Evolutionary conservation across 176 grass and related monocot genomes (phyloP), one percentile per base, ranked within the genome.

Genomic region (Aegilops speltoides): DNA sequence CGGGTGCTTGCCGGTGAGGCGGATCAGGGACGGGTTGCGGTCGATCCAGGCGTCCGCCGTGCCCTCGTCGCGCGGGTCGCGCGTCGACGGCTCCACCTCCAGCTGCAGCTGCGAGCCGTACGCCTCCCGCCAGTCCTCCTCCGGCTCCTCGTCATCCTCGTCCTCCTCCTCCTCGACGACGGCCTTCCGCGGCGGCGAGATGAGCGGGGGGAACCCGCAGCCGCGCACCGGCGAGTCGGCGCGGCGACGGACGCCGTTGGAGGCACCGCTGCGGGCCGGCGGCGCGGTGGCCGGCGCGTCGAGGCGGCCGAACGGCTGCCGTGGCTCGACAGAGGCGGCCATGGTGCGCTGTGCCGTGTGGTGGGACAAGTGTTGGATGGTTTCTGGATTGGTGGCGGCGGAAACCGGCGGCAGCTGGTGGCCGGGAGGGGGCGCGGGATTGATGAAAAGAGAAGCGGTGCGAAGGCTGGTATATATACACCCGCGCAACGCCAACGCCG

Each of bases 1-100:
- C 33, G 96, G 96, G 78, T 98, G 96, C 81, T 95, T 95, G 12
- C 96, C 96, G 3, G 96, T 98, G 23, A 98, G 92, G 2, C 96
- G 93, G 78, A 98, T 84, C 8, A 94, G 83, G 3, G 88, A 90
- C 7, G 93, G 88, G 90, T 94, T 95, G 37, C 96, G 96, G 22
- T 92, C 86, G 48, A 95, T 15, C 96, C 96, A 95, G 8, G 85
- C 71, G 89, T 95, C 96, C 1, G 93, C 76, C 0, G 96, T 98
- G 78, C 89, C 91, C 25, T 95, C 96, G 86, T 98, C 96, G 24
- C 93, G 85, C 15, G 57, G 12, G 86, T 98, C 96, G 31, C 26
- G 88, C 65, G 89, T 85, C 4, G 96, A 33, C 3, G 93, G 88
- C 84, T 98, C 96, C 77, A 90, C 87, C 79, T 98, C 91, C 5